Percentiles rank a stretch among this genome's conserved stretches.
phyloP scores from a whole-genome alignment of 1,284 basidiomycete genomes.

The Mycena sp. region DNA sequence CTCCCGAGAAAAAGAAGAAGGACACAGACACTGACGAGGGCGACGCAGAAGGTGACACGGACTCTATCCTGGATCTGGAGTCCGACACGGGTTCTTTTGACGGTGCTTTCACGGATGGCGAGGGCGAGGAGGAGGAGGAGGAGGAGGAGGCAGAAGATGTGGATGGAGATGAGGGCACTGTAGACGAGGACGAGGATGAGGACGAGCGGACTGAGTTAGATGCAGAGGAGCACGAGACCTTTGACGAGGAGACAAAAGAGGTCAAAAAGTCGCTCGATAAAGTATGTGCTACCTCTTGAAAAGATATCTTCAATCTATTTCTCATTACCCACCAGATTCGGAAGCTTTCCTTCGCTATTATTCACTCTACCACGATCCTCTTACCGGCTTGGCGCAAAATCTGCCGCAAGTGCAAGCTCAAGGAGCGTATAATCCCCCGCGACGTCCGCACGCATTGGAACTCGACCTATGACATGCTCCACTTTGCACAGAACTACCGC shows the following conservation, averaged over 20 bases:
- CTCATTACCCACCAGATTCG: conserved; percentile 28
- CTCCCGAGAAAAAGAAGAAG: background rate
- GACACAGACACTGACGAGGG: background rate
- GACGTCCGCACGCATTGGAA: too few relatives aligned
- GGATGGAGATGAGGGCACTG: background rate
- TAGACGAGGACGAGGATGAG: background rate
- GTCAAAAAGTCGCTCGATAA: background rate
- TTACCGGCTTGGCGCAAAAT: too few relatives aligned
- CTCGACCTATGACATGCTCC: too few relatives aligned
- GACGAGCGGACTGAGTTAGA: background rate
- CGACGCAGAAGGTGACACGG: background rate
- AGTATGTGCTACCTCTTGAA: background rate
- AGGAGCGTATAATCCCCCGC: too few relatives aligned
- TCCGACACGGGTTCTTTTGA: background rate
- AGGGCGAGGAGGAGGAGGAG: background rate
- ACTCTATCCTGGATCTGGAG: background rate
- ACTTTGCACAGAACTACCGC: too few relatives aligned
- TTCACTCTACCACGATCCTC: too few relatives aligned
- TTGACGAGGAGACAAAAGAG: background rate
- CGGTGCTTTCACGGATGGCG: background rate
- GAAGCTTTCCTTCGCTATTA: too few relatives aligned
- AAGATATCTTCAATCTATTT: background rate
- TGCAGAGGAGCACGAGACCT: background rate
- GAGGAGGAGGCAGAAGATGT: background rate
- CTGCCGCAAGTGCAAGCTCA: too few relatives aligned